Evolutionary conservation across 805 yeast species (phyloP), one percentile per base, ranked within the genome.

Genomic region (Kregervanrija fluxuum): DNA sequence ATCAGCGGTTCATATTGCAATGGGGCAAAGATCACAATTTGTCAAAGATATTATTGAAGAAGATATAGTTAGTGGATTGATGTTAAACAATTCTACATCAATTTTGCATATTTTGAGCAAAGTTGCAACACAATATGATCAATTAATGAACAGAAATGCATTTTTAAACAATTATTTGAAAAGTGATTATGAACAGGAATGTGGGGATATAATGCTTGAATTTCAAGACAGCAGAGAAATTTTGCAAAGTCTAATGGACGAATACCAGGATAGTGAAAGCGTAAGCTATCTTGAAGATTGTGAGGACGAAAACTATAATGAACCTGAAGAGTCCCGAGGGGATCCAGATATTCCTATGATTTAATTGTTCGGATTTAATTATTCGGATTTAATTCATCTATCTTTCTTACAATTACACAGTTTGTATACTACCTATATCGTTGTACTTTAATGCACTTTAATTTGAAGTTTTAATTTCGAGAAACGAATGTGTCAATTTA

Each of bases 61-160:
- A 32, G 69, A 72, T 43, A 63, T 71, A 11, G 78, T 86, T 4
- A 82, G 81, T 52, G 28, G 98, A 1, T 69, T 89, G 50, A 86
- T 84, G 80, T 68, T 93, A 17, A 76, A 95, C 5, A 93, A 93
- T 62, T 79, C 85, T 42, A 82, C 97, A 0, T 78, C 89, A 1
- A 78, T 91, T 10, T 73, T 80, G 2, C 73, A 79, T 11, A 67
- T 88, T 13, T 22, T 93, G 47, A 72, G 75, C 31, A 79, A 81
- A 49, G 79, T 85, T 0, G 70, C 28, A 31, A 73, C 70, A 41
- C 91, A 89, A 54, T 93, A 82, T 61, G 96, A 91, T 54, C 75
- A 80, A 40, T 73, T 93, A 44, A 85, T 85, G 55, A 77, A 77
- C 38, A 74, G 95, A 47, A 79, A 80, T 38, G 98, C 98, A 0